Evolutionary conservation across 2,329 filamentous ascomycete species (phyloP).

Genomic region (Microsporum ferrugineum): DNA sequence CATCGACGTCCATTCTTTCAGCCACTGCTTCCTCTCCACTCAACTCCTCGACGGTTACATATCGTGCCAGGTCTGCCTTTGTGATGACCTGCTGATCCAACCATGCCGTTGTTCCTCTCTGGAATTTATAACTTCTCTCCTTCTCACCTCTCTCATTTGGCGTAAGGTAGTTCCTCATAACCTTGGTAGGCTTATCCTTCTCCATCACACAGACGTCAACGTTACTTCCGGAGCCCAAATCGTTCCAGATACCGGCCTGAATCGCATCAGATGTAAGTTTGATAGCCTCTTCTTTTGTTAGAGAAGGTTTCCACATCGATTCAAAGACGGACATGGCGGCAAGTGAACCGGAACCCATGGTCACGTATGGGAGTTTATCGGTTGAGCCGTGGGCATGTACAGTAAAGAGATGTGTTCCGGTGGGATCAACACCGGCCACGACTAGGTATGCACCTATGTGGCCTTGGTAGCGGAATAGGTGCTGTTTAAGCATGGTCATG

Average conservation of each 20-base stretch:
- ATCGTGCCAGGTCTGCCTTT: slow-evolving; percentile 87
- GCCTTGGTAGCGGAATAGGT: slow-evolving; percentile 96
- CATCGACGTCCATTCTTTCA: slow-evolving; percentile 56
- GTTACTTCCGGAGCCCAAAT: slow-evolving; percentile 91
- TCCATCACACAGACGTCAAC: slow-evolving; percentile 96
- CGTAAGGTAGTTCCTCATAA: slow-evolving; percentile 84
- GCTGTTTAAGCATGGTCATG: slow-evolving; percentile 99
- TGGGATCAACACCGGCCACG: slow-evolving; percentile 91
- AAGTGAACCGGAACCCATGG: slow-evolving; percentile 92
- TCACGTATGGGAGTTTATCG: slow-evolving; percentile 97
- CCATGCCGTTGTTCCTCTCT: slow-evolving; percentile 83
- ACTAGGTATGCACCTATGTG: slow-evolving; percentile 97
- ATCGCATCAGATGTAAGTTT: slow-evolving; percentile 77
- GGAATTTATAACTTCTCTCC: slow-evolving; percentile 85
- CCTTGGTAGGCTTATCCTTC: slow-evolving; percentile 73
- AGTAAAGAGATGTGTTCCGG: slow-evolving; percentile 88
- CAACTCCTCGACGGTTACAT: slow-evolving; percentile 81
- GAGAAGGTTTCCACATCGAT: slow-evolving; percentile 74
- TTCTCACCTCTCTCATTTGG: slow-evolving; percentile 88
- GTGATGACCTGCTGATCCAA: slow-evolving; percentile 93
- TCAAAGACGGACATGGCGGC: slow-evolving; percentile 98
- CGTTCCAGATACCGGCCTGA: slow-evolving; percentile 95
- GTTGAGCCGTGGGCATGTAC: slow-evolving; percentile 97
- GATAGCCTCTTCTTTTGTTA: slow-evolving; percentile 71
- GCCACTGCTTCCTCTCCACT: slow-evolving; percentile 54